Conservation (phyloP, 345 rosid species). For the Syzygium oleosum region DNA sequence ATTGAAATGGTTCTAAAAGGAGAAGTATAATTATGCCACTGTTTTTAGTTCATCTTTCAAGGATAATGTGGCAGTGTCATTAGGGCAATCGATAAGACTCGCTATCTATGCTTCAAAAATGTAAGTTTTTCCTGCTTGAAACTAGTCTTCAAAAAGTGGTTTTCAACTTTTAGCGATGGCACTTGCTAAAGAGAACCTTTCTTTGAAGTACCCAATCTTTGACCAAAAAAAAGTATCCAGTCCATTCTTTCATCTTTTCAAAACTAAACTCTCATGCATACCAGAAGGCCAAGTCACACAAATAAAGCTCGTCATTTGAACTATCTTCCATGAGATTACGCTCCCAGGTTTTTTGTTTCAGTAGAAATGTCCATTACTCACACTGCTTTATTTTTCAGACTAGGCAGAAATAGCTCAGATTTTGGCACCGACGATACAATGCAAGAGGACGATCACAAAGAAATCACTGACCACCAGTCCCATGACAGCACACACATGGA, state of each 20-base stretch:
- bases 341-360: not conserved
- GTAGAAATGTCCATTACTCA: not conserved
- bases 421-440: constrained; percentile 58
- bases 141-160: too few relatives aligned
- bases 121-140: not conserved
- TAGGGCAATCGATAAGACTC: too few relatives aligned
- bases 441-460: not conserved
- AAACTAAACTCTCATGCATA: not conserved
- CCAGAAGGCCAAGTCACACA: accelerated
- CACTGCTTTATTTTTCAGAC: constrained; percentile 9
- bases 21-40: too few relatives aligned
- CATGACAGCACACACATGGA: not conserved
- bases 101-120: not conserved
- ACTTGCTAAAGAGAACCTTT: not conserved
- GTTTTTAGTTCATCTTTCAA: too few relatives aligned
- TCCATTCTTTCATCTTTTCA: not conserved
- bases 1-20: too few relatives aligned
- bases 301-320: not conserved
- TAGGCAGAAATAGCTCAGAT: constrained; percentile 69
- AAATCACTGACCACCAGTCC: not conserved
- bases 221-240: not conserved
- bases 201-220: accelerated
- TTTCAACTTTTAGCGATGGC: too few relatives aligned
- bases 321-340: not conserved
- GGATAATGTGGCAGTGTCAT: too few relatives aligned